A percentile compares a stretch with the other conserved stretches of the same genome.
Conservation (phyloP, 768 basidiomycete species). For the Lyophyllum semitale region DNA sequence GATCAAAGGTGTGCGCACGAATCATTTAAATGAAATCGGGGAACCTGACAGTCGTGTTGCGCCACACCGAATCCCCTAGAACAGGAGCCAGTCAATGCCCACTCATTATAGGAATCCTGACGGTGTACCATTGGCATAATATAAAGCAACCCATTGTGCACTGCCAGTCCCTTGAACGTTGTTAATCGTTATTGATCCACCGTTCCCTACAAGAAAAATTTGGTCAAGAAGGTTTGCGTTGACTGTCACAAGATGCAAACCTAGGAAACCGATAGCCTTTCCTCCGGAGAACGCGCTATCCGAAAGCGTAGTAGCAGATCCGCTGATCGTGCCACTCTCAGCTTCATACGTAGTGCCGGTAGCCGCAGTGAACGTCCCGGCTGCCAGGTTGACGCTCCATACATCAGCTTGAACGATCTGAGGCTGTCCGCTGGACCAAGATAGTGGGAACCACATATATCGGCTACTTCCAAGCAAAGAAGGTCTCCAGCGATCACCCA, state of each 20-base stretch:
- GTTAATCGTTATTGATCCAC: conserved; percentile 57
- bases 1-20: neutral
- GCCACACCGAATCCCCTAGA: conserved; percentile 54
- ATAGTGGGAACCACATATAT: conserved; percentile 65
- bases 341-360: conserved; percentile 59
- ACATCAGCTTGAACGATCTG: conserved; percentile 57
- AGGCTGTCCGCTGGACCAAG: conserved; percentile 55
- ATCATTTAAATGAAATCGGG: neutral
- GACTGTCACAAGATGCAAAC: conserved; percentile 26
- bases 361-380: conserved; percentile 52
- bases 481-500: conserved; percentile 67
- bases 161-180: conserved; percentile 55
- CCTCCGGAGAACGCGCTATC: conserved; percentile 54
- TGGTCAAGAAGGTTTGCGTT: neutral
- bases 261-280: conserved; percentile 55
- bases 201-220: conserved; percentile 41
- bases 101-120: neutral
- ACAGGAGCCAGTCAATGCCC: neutral
- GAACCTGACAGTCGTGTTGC: conserved; percentile 61
- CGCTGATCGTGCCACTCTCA: conserved; percentile 49
- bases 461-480: conserved; percentile 53
- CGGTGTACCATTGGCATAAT: conserved; percentile 53
- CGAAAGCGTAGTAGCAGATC: conserved; percentile 44
- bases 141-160: conserved; percentile 61
- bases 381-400: conserved; percentile 52